A percentile compares a stretch with the other conserved stretches of the same genome.
These are phyloP conservation scores for Secale cereale DNA, from an alignment of 176 grass and related monocot species.

Conservation along the genomic window DNA sequence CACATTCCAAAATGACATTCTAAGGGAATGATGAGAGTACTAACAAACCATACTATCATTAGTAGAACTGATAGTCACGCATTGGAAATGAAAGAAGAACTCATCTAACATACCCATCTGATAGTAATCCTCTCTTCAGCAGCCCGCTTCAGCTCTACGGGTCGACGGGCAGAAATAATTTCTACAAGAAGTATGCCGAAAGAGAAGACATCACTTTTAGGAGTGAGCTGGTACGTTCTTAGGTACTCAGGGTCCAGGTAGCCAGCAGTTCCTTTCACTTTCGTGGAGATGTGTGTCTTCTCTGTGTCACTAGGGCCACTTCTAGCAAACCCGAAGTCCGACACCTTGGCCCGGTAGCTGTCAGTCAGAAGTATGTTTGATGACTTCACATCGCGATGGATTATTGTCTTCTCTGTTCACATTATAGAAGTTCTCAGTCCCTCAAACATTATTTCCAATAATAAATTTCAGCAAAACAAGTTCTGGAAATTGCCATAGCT, in stretches of 20 bases:
- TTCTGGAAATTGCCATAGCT: background rate
- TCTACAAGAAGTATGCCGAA: slow-evolving; percentile 96
- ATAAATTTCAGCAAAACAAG: background rate
- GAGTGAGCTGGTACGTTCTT: slow-evolving; percentile 87
- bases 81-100: background rate
- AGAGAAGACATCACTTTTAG: slow-evolving; percentile 99
- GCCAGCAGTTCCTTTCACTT: slow-evolving; percentile 97
- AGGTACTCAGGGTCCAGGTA: slow-evolving; percentile 97
- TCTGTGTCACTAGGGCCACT: slow-evolving; percentile 82
- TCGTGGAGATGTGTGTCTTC: slow-evolving; percentile 94
- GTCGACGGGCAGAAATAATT: slow-evolving; percentile 83
- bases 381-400: slow-evolving; percentile 98
- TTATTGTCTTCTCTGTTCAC: slow-evolving; percentile 94
- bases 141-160: slow-evolving; percentile 75
- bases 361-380: slow-evolving; percentile 98
- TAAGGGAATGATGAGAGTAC: background rate
- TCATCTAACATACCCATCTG: slow-evolving; percentile 79
- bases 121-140: slow-evolving; percentile 86
- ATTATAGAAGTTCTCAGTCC: slow-evolving; percentile 20
- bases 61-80: background rate
- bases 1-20: background rate
- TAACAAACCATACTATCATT: background rate
- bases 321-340: slow-evolving; percentile 93
- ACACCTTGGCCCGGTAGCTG: slow-evolving; percentile 87
- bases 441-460: background rate